Conservation (phyloP, 2,329 filamentous ascomycete species). For the Cladosporium oxysporum region DNA sequence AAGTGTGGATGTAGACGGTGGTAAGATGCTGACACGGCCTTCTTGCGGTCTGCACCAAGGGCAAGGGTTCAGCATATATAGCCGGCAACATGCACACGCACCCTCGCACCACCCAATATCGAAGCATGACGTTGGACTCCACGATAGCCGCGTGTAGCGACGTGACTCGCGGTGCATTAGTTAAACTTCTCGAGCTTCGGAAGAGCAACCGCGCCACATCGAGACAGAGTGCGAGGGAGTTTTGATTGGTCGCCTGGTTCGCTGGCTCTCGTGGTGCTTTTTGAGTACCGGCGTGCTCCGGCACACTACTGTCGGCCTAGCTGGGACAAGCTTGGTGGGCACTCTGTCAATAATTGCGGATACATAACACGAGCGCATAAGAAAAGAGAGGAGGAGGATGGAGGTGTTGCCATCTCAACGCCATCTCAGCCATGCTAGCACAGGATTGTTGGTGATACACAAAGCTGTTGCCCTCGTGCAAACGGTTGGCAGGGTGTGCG, state of each 20-base stretch:
- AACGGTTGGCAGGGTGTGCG: neutral
- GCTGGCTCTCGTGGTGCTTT: neutral
- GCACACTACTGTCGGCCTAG: constrained; percentile 8
- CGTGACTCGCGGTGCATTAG: constrained; percentile 13
- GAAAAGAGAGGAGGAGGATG: neutral
- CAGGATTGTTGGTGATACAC: neutral
- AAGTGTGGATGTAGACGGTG: neutral
- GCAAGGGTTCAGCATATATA: neutral
- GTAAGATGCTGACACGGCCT: neutral
- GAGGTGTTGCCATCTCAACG: neutral
- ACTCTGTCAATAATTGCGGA: neutral
- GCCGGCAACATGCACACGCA: neutral
- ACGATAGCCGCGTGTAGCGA: constrained; percentile 5
- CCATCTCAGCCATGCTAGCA: neutral
- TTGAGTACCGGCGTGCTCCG: constrained; percentile 7
- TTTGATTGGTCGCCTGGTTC: constrained; percentile 3
- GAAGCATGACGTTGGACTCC: constrained; percentile 1
- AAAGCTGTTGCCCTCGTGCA: neutral
- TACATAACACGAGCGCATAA: neutral
- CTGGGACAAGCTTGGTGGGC: neutral
- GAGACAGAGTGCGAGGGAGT: neutral
- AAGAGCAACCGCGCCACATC: neutral
- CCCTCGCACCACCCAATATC: neutral
- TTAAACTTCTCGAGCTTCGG: constrained; percentile 20
- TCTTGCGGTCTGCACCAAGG: neutral